Evolutionary conservation across 192 early-diverging fungal species (phyloP).

Genomic region (Borealophlyctis nickersoniae): DNA sequence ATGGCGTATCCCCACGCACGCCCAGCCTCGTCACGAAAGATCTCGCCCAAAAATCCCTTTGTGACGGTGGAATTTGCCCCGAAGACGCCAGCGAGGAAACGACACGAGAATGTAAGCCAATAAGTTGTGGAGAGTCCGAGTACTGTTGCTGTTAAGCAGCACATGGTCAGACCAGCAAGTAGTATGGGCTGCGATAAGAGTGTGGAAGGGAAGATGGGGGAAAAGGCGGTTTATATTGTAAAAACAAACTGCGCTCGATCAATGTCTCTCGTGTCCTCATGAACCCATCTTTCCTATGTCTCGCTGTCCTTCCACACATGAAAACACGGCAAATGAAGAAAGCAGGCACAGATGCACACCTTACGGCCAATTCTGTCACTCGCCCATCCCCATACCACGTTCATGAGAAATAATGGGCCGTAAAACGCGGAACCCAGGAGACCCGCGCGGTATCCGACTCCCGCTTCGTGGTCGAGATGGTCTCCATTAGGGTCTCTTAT

Average conservation of each 20-base stretch:
- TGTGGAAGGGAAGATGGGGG: too few relatives aligned
- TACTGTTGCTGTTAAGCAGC: constrained; percentile 6
- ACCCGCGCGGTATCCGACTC: constrained; percentile 38
- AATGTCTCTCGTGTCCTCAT: too few relatives aligned
- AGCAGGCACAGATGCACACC: too few relatives aligned
- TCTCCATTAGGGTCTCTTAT: too few relatives aligned
- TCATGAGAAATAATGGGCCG: constrained; percentile 46
- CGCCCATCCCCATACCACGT: constrained; percentile 45
- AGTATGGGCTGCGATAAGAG: too few relatives aligned
- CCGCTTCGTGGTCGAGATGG: constrained; percentile 13
- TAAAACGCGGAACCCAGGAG: constrained; percentile 44
- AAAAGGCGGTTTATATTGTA: too few relatives aligned
- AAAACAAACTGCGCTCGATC: too few relatives aligned
- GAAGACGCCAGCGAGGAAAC: constrained; percentile 47
- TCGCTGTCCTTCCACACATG: constrained; percentile 4
- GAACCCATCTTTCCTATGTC: too few relatives aligned
- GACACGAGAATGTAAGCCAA: constrained; percentile 21
- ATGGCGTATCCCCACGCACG: constrained; percentile 44
- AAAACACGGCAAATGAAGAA: neutral
- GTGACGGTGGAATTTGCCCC: constrained; percentile 45
- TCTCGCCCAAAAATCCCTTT: constrained; percentile 46
- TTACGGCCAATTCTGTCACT: constrained; percentile 36
- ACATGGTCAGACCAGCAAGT: constrained; percentile 21
- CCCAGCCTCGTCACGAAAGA: constrained; percentile 26
- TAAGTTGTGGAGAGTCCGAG: constrained; percentile 30